Evolutionary conservation across 345 rosid genomes (phyloP).

Genomic region (Adansonia digitata): DNA sequence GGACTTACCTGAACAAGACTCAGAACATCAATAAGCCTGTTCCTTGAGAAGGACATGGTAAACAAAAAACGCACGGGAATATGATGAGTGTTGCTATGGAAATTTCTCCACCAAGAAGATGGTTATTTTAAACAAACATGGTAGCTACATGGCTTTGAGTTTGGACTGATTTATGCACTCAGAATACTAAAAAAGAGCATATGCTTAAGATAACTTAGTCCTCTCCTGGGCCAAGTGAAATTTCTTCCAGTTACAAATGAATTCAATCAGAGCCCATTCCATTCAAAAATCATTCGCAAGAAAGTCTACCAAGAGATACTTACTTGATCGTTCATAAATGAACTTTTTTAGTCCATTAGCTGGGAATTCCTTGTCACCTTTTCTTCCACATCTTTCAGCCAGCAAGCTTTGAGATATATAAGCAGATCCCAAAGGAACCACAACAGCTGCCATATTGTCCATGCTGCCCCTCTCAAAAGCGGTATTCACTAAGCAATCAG

Average conservation of each 20-base stretch:
- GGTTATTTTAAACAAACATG: not conserved
- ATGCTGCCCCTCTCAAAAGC: conserved; percentile 75
- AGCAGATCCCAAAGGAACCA: conserved; percentile 60
- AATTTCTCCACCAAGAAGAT: not conserved
- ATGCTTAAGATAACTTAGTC: conserved; percentile 7
- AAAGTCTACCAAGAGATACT: conserved; percentile 15
- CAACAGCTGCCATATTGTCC: conserved; percentile 83
- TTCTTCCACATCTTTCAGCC: conserved; percentile 32
- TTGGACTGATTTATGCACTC: not conserved
- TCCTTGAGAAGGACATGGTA: not conserved
- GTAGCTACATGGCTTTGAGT: not conserved
- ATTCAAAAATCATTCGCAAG: conserved; percentile 3
- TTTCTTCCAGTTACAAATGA: conserved; percentile 1
- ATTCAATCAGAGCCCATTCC: conserved; percentile 4
- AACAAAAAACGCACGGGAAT: not conserved
- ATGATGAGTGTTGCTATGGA: not conserved
- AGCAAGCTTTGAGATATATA: conserved; percentile 36
- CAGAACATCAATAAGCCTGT: conserved; percentile 7
- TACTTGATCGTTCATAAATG: conserved; percentile 44
- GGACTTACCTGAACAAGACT: not conserved
- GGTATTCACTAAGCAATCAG: conserved; percentile 71
- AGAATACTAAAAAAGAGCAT: not conserved
- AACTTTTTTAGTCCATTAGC: conserved; percentile 28
- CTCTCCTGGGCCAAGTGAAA: not conserved
- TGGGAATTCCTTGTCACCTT: conserved; percentile 30